Evolutionary conservation across 1,139 yeast genomes (phyloP).

Genomic region (Wickerhamiella infanticola): DNA sequence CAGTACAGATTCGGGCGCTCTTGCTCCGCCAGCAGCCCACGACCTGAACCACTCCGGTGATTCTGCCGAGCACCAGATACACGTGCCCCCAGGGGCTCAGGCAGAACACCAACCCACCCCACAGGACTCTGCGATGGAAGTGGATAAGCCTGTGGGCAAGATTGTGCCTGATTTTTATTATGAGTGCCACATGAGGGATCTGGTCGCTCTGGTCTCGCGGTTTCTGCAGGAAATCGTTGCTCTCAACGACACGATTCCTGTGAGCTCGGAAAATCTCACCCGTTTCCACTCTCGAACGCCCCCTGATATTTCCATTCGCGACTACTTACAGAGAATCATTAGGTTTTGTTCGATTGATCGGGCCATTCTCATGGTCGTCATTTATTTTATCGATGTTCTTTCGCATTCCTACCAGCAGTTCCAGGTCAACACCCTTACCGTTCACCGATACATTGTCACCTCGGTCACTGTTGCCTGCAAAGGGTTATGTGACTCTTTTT

Average conservation of each 20-base stretch:
- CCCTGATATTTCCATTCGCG: conserved; percentile 68
- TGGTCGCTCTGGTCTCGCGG: conserved; percentile 56
- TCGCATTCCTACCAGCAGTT: conserved; percentile 67
- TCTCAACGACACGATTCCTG: conserved; percentile 45
- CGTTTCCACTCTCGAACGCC: conserved; percentile 89
- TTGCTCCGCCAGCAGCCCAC: no score
- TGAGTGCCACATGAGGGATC: conserved; percentile 47
- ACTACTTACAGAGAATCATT: conserved; percentile 60
- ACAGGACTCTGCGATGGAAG: background rate
- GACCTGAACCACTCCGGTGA: no score
- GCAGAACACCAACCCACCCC: no score
- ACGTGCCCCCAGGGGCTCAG: no score
- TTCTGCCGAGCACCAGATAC: no score
- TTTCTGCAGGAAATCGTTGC: conserved; percentile 62
- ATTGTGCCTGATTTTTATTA: conserved; percentile 2
- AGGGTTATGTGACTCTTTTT: conserved; percentile 86
- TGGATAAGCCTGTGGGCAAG: conserved; percentile 1
- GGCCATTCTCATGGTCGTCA: conserved; percentile 62
- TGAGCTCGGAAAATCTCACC: conserved; percentile 39
- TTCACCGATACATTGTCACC: conserved; percentile 77
- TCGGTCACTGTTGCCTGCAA: conserved; percentile 87
- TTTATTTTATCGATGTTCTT: conserved; percentile 76
- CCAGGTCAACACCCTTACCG: conserved; percentile 79
- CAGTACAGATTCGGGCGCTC: no score
- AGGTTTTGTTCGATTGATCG: conserved; percentile 77